phyloP scores from a whole-genome alignment of 1,139 yeast genomes.

The Blastobotrys ciferrii region DNA sequence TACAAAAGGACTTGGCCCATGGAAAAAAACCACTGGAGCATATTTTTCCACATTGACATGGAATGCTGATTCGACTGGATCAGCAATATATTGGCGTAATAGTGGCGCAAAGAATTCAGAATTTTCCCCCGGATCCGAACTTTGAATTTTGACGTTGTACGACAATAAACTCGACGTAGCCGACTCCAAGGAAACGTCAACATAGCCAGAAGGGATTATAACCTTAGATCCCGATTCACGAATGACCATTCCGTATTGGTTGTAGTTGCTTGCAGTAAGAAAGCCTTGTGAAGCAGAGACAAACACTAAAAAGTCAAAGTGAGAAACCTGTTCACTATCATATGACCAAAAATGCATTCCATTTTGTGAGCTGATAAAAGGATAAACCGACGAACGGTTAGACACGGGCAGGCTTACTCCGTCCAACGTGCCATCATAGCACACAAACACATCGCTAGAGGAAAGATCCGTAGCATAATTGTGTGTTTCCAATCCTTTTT shows the following conservation, averaged over 20 bases:
- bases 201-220: constrained; percentile 8
- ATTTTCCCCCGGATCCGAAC: constrained; percentile 8
- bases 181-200: constrained; percentile 17
- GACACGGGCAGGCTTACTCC: constrained; percentile 1
- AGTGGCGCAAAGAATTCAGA: constrained; percentile 49
- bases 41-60: constrained; percentile 49
- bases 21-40: constrained; percentile 46
- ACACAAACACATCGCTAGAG: not conserved
- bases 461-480: not conserved
- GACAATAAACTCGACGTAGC: constrained; percentile 22
- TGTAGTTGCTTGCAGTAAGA: not conserved
- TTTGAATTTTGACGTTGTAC: constrained; percentile 16
- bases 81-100: constrained; percentile 58
- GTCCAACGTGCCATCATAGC: constrained; percentile 8
- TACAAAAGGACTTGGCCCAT: constrained; percentile 74
- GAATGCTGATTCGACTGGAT: constrained; percentile 75
- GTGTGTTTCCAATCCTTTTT: not conserved
- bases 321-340: not conserved
- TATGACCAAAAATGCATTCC: constrained; percentile 5
- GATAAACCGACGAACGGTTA: not conserved
- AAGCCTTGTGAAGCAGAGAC: not conserved
- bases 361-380: not conserved
- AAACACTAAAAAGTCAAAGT: not conserved
- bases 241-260: not conserved
- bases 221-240: not conserved